Evolutionary conservation across 768 basidiomycete genomes (phyloP).

Genomic region (Tylopilus vinaceipallidus): DNA sequence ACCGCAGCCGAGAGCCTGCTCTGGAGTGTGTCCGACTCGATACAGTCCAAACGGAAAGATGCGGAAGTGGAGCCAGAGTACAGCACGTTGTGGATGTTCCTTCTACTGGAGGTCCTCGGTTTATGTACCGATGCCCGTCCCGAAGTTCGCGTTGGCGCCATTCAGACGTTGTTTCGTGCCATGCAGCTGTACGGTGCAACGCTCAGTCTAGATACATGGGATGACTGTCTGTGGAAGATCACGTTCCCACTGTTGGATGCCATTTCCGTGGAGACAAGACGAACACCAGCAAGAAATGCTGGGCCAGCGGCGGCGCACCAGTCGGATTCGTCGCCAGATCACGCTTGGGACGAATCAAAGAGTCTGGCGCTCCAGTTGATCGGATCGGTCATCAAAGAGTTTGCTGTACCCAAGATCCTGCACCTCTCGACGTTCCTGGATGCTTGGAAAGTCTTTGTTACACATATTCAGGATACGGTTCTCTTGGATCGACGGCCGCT

Average conservation of each 20-base stretch:
- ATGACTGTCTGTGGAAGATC: constrained; percentile 87
- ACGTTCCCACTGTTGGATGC: constrained; percentile 83
- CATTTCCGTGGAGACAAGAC: constrained; percentile 56
- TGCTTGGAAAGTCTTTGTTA: constrained; percentile 75
- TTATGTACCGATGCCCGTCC: constrained; percentile 79
- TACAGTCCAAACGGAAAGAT: constrained; percentile 78
- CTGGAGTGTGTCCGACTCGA: constrained; percentile 95
- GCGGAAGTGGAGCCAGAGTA: constrained; percentile 65
- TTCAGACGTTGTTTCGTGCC: constrained; percentile 92
- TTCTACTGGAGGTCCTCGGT: constrained; percentile 78
- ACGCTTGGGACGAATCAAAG: constrained; percentile 86
- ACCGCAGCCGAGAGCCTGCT: constrained; percentile 91
- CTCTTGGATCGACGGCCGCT: constrained; percentile 64
- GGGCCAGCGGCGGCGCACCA: constrained; percentile 6
- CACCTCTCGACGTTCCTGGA: constrained; percentile 64
- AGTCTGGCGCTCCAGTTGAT: constrained; percentile 81
- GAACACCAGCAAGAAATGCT: constrained; percentile 16
- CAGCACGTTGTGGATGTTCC: constrained; percentile 90
- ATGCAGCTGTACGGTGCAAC: constrained; percentile 92
- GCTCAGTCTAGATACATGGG: constrained; percentile 81
- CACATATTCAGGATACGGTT: constrained; percentile 68
- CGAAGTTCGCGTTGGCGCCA: constrained; percentile 91
- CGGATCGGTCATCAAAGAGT: constrained; percentile 81
- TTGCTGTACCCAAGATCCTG: constrained; percentile 72
- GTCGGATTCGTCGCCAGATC: constrained; percentile 23